phyloP scores from a whole-genome alignment of 176 grass and related monocot species.

The Olyra latifolia region DNA sequence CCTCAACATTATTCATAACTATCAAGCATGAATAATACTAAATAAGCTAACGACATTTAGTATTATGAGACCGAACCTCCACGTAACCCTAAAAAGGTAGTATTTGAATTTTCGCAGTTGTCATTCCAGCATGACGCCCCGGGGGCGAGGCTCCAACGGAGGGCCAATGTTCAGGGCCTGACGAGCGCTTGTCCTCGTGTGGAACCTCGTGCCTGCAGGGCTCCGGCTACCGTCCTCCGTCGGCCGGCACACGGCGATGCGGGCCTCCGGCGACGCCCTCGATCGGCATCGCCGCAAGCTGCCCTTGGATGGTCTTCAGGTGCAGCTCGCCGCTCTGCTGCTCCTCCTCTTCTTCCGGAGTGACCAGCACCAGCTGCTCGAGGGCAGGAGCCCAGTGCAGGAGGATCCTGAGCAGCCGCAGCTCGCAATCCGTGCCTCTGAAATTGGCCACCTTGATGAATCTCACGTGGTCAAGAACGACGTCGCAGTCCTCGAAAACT shows the following conservation, averaged over 20 bases:
- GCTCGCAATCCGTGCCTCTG: constrained; percentile 29
- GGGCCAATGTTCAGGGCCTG: too few species aligned
- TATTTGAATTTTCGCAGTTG: too few species aligned
- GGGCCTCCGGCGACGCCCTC: constrained; percentile 23
- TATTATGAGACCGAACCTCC: too few species aligned
- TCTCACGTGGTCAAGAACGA: constrained; percentile 41
- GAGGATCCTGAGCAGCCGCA: constrained; percentile 50
- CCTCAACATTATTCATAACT: too few species aligned
- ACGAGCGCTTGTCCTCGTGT: too few species aligned
- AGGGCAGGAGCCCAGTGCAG: constrained; percentile 34
- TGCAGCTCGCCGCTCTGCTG: not conserved
- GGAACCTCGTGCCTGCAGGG: constrained; percentile 22
- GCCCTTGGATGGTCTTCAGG: constrained; percentile 29
- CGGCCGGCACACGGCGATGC: constrained; percentile 30
- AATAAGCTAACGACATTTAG: too few species aligned
- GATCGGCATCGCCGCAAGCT: constrained; percentile 28
- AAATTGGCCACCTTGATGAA: constrained; percentile 56
- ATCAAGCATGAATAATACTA: too few species aligned
- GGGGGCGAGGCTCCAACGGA: too few species aligned
- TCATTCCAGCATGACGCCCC: too few species aligned
- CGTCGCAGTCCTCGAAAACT: not conserved
- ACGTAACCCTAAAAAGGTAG: too few species aligned
- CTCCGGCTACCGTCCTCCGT: constrained; percentile 24
- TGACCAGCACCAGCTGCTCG: constrained; percentile 49
- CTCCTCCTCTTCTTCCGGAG: not conserved